Conservation (phyloP, 2,329 filamentous ascomycete genomes). For the Blumeriella jaapii region DNA sequence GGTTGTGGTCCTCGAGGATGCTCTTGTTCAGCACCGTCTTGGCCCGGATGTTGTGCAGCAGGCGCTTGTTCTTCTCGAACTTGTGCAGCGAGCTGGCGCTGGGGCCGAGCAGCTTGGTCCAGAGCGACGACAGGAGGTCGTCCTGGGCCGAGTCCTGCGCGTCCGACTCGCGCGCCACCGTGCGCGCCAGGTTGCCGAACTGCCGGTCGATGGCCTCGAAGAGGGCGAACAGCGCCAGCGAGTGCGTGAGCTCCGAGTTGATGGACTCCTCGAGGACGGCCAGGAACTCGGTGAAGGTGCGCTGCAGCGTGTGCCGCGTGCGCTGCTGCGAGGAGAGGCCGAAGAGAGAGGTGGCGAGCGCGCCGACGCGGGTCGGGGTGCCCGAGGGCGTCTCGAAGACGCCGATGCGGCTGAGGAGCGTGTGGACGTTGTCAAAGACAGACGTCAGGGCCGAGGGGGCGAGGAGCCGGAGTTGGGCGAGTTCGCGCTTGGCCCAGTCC, state of each 20-base stretch:
- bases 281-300: constrained; percentile 81
- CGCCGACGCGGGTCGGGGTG: constrained; percentile 56
- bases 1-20: constrained; percentile 76
- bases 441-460: constrained; percentile 54
- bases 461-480: constrained; percentile 54
- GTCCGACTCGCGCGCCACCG: constrained; percentile 72
- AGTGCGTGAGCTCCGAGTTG: constrained; percentile 69
- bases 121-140: constrained; percentile 73
- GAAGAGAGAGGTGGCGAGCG: constrained; percentile 60
- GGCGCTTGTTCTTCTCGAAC: constrained; percentile 77
- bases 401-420: constrained; percentile 54
- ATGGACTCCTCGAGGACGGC: constrained; percentile 82
- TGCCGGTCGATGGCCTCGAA: constrained; percentile 87
- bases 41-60: constrained; percentile 67
- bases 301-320: constrained; percentile 68
- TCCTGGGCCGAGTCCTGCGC: constrained; percentile 70
- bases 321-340: constrained; percentile 72
- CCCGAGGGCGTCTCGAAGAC: constrained; percentile 44
- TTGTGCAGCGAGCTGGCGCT: constrained; percentile 69
- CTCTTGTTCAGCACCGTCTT: constrained; percentile 82
- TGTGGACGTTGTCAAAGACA: constrained; percentile 75
- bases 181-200: constrained; percentile 78
- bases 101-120: constrained; percentile 73
- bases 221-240: constrained; percentile 70
- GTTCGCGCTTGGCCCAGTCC: constrained; percentile 87